Evolutionary conservation across 805 yeast species (phyloP).

Genomic region (Ogataea dorogensis): DNA sequence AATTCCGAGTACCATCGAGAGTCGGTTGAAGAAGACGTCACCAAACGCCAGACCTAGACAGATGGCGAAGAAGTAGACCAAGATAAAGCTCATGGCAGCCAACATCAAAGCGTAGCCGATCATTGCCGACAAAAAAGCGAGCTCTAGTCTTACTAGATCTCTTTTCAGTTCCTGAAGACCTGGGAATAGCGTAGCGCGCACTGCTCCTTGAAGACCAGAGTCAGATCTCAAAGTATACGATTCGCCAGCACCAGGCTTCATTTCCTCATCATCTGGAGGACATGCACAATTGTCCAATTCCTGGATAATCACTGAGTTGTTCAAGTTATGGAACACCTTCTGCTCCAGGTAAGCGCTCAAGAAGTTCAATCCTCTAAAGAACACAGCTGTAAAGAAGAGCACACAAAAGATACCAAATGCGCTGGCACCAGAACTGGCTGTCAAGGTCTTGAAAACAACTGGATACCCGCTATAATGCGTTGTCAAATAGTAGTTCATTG

Average conservation of each 20-base stretch:
- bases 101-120: constrained; percentile 73
- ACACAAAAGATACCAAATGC: constrained; percentile 75
- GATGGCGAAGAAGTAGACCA: constrained; percentile 71
- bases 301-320: constrained; percentile 30
- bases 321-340: constrained; percentile 52
- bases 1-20: constrained; percentile 40
- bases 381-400: constrained; percentile 56
- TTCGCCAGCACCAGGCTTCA: constrained; percentile 14
- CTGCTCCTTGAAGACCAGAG: constrained; percentile 10
- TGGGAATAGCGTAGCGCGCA: constrained; percentile 34
- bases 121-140: constrained; percentile 63
- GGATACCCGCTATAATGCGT: constrained; percentile 52
- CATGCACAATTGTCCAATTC: constrained; percentile 36
- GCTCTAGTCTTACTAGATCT: constrained; percentile 53
- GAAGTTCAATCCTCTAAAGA: constrained; percentile 59
- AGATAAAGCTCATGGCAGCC: constrained; percentile 70
- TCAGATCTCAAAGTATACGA: constrained; percentile 10
- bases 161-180: constrained; percentile 39
- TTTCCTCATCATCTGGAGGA: constrained; percentile 30
- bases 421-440: constrained; percentile 53
- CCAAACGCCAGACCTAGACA: constrained; percentile 68
- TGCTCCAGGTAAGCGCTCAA: constrained; percentile 64
- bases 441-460: constrained; percentile 55
- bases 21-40: constrained; percentile 65
- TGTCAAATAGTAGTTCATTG: constrained; percentile 61